phyloP scores from a whole-genome alignment of 2,329 filamentous ascomycete genomes.

The Eutypa lata region DNA sequence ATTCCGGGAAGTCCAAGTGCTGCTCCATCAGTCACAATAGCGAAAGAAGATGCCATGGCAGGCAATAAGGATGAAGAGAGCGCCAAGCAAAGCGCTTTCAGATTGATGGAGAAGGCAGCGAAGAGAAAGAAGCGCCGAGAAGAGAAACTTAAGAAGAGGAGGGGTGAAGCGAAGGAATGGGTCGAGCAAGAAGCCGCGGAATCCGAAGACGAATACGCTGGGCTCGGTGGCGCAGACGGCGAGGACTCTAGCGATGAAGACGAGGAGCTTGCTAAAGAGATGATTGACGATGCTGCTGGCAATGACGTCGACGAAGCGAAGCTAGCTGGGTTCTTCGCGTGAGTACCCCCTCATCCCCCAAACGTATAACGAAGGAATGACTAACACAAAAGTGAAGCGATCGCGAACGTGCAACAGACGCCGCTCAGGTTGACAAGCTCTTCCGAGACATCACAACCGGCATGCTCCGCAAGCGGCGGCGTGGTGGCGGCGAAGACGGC shows the following conservation, averaged over 20 bases:
- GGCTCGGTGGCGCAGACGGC: conserved; percentile 83
- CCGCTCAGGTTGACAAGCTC: conserved; percentile 84
- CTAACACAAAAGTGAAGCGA: conserved; percentile 50
- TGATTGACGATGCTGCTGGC: conserved; percentile 83
- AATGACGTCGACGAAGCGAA: conserved; percentile 77
- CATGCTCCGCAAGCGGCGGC: conserved; percentile 71
- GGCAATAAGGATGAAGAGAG: conserved; percentile 2
- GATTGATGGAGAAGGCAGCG: conserved; percentile 65
- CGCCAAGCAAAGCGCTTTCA: conserved; percentile 53
- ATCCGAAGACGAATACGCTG: conserved; percentile 97
- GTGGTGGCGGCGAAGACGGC: conserved; percentile 52
- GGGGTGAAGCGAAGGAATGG: conserved; percentile 81
- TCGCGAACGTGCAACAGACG: conserved; percentile 74
- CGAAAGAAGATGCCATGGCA: conserved; percentile 38
- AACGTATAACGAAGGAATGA: not conserved
- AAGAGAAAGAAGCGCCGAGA: conserved; percentile 48
- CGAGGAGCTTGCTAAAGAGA: conserved; percentile 69
- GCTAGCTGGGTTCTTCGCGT: conserved; percentile 85
- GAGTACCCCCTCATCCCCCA: conserved; percentile 40
- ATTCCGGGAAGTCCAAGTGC: conserved; percentile 14
- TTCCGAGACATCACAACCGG: conserved; percentile 92
- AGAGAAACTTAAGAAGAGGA: conserved; percentile 76
- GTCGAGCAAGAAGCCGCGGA: conserved; percentile 93
- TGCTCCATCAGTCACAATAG: conserved; percentile 37
- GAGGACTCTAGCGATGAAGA: conserved; percentile 77